These are phyloP conservation scores for Alopecurus myosuroides DNA, from an alignment of 176 grass and related monocot species.

Conservation along the genomic window DNA sequence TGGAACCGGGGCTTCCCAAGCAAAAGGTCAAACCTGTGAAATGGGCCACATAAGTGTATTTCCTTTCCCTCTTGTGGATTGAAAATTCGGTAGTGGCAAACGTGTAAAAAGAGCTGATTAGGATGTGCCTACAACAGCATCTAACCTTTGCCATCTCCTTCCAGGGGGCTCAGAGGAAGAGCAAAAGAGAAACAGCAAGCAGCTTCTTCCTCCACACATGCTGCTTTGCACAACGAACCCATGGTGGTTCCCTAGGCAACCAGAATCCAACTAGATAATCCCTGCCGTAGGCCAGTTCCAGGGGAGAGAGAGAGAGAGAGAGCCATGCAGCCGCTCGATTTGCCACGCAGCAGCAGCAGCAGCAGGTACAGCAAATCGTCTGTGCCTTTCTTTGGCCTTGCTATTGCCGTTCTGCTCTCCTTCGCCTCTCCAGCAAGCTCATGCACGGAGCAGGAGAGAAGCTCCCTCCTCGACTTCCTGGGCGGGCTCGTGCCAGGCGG, in stretches of 20 bases:
- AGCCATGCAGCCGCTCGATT: slow-evolving; percentile 26
- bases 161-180: not conserved
- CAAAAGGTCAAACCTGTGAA: slow-evolving; percentile 47
- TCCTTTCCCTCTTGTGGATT: slow-evolving; percentile 6
- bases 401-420: slow-evolving; percentile 15
- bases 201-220: slow-evolving; percentile 15
- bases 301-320: slow-evolving; percentile 33
- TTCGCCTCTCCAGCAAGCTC: not conserved
- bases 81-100: slow-evolving; percentile 26
- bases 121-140: slow-evolving; percentile 33
- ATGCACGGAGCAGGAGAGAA: slow-evolving; percentile 51
- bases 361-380: not conserved
- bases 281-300: slow-evolving; percentile 6
- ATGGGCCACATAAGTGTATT: not conserved
- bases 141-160: slow-evolving; percentile 20
- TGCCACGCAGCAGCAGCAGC: not conserved
- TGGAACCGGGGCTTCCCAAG: slow-evolving; percentile 11
- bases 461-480: slow-evolving; percentile 50
- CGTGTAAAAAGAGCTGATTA: slow-evolving; percentile 41
- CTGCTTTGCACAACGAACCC: not conserved
- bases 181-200: not conserved
- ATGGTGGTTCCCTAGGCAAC: not conserved
- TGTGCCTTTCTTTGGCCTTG: not conserved
- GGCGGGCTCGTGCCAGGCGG: slow-evolving; percentile 3
- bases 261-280: slow-evolving; percentile 10